Conservation (phyloP, 257 asterid genomes). For the Knoxia roxburghii region DNA sequence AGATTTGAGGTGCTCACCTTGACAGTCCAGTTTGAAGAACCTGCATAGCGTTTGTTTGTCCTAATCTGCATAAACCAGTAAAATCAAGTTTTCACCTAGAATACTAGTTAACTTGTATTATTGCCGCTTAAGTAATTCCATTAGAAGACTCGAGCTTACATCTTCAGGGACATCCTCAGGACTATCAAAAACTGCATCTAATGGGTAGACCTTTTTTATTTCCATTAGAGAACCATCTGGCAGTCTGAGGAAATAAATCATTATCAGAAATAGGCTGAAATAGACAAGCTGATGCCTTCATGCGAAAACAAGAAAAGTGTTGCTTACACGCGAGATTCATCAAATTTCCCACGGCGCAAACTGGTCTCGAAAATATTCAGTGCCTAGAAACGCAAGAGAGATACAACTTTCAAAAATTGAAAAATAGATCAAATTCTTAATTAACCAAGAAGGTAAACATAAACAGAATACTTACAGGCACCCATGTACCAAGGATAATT, state of each 20-base stretch:
- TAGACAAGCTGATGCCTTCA: constrained; percentile 1
- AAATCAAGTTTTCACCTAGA: background rate
- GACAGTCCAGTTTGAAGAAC: constrained; percentile 91
- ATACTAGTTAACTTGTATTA: background rate
- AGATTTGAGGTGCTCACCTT: constrained; percentile 47
- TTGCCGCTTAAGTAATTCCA: background rate
- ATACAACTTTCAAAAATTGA: constrained; percentile 1
- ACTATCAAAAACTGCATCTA: constrained; percentile 87
- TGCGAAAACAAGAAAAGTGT: background rate
- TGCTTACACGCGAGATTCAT: constrained; percentile 83
- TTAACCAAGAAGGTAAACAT: background rate
- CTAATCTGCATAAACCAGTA: constrained; percentile 49
- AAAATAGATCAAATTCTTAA: background rate
- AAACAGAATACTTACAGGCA: constrained; percentile 62
- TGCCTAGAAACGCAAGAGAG: constrained; percentile 44
- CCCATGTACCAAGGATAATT: constrained; percentile 98
- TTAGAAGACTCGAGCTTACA: constrained; percentile 32
- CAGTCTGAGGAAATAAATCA: constrained; percentile 41
- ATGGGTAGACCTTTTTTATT: constrained; percentile 78
- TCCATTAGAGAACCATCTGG: constrained; percentile 99
- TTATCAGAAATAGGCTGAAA: constrained; percentile 6
- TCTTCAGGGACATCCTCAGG: constrained; percentile 98
- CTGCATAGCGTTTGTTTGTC: constrained; percentile 85
- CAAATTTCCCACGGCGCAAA: constrained; percentile 88
- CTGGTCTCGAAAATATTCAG: constrained; percentile 87